Percentiles rank a stretch among this genome's conserved stretches.
These are phyloP conservation scores for Pseudocercospora eumusae DNA, from an alignment of 2,329 filamentous ascomycete species.

Conservation along the genomic window DNA sequence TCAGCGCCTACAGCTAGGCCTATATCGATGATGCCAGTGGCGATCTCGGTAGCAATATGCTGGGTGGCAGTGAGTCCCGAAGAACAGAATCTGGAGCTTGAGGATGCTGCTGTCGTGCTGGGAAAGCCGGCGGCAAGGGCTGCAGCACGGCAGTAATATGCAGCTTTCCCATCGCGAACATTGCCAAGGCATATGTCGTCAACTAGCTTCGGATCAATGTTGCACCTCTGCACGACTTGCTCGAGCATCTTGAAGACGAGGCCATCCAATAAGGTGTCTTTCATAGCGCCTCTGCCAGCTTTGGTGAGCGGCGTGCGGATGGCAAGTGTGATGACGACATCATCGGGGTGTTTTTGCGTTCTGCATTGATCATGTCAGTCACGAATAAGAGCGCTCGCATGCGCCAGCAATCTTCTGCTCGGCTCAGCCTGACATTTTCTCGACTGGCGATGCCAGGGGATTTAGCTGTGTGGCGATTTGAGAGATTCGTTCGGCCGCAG, in stretches of 20 bases:
- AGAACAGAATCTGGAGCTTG: conserved; percentile 84
- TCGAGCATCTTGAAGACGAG: conserved; percentile 81
- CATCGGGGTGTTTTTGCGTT: conserved; percentile 73
- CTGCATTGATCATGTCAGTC: conserved; percentile 4
- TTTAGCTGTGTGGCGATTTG: conserved; percentile 26
- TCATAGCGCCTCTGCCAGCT: conserved; percentile 88
- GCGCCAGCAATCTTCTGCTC: neutral
- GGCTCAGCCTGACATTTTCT: conserved; percentile 23
- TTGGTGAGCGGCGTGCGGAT: conserved; percentile 87
- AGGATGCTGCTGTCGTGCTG: conserved; percentile 76
- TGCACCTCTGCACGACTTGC: conserved; percentile 46
- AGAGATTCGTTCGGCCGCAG: conserved; percentile 18
- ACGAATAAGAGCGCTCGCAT: neutral
- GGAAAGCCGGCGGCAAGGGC: conserved; percentile 87
- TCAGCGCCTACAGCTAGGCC: conserved; percentile 90
- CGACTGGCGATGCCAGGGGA: conserved; percentile 22
- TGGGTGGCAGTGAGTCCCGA: conserved; percentile 77
- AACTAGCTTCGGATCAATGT: conserved; percentile 40
- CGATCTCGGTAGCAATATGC: conserved; percentile 72
- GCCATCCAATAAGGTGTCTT: conserved; percentile 88
- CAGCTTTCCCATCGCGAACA: conserved; percentile 75
- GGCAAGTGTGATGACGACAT: conserved; percentile 93
- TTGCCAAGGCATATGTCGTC: conserved; percentile 88
- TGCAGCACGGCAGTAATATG: conserved; percentile 85
- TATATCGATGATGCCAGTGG: conserved; percentile 67